Percentiles rank a stretch among this genome's conserved stretches.
Conservation (phyloP, 2,329 filamentous ascomycete species). For the Scortechinia acanthostroma region DNA sequence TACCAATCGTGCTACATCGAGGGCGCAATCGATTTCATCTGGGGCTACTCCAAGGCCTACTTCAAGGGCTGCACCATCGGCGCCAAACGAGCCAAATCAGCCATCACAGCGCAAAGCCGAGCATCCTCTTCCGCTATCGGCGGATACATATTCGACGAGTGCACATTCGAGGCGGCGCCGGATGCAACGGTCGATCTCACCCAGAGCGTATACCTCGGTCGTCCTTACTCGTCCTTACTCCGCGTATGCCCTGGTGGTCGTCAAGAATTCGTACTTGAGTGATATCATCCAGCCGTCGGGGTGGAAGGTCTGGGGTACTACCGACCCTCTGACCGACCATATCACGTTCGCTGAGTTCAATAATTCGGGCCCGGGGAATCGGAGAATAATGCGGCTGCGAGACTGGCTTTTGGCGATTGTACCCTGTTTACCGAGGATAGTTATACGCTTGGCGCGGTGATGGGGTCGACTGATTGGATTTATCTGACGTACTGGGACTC, state of each 20-base stretch:
- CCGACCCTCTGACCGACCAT: conserved; percentile 8
- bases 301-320: conserved; percentile 8
- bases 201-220: conserved; percentile 8
- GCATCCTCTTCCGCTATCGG: conserved; percentile 9
- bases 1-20: conserved; percentile 33
- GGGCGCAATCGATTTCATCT: conserved; percentile 41
- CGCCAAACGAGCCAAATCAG: conserved; percentile 13
- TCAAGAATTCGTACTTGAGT: conserved; percentile 9
- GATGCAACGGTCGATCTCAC: neutral
- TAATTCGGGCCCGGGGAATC: conserved; percentile 10
- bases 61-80: conserved; percentile 18
- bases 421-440: neutral
- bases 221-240: conserved; percentile 11
- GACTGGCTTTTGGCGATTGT: neutral
- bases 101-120: conserved; percentile 10
- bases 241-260: conserved; percentile 9
- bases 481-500: neutral
- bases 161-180: conserved; percentile 7
- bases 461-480: neutral
- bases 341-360: conserved; percentile 10
- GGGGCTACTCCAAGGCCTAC: conserved; percentile 15
- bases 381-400: conserved; percentile 8
- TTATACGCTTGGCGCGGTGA: neutral
- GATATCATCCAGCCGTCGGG: conserved; percentile 10
- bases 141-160: conserved; percentile 14